Conservation (phyloP, 805 yeast species). For the Starmerella potacharoeniae region DNA sequence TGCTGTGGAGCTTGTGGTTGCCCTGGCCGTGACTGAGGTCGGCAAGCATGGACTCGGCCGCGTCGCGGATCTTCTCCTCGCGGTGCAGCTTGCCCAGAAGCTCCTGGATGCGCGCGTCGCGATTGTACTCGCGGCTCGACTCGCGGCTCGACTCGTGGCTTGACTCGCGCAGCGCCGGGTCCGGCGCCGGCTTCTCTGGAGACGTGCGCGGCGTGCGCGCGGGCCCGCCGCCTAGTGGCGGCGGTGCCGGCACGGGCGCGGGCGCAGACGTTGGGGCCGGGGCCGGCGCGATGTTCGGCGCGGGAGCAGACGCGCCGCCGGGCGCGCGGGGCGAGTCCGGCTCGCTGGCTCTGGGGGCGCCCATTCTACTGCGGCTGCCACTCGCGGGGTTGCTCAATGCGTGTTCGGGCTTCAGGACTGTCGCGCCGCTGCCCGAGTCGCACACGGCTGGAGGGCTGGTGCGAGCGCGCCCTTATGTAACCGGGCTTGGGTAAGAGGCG, state of each 20-base stretch:
- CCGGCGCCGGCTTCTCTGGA: conserved; percentile 3
- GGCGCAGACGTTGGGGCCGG: too few relatives aligned
- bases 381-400: background rate
- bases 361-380: background rate
- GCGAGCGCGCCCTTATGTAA: conserved; percentile 1
- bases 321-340: conserved; percentile 4
- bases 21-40: conserved; percentile 21
- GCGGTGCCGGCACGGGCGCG: background rate
- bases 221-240: background rate
- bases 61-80: conserved; percentile 30
- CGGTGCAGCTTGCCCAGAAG: conserved; percentile 28
- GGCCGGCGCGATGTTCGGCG: too few relatives aligned
- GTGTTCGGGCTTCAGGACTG: background rate
- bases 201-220: conserved; percentile 1
- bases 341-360: background rate
- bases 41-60: conserved; percentile 30
- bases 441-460: background rate
- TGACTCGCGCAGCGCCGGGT: background rate
- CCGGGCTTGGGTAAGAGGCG: background rate
- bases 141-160: conserved; percentile 3
- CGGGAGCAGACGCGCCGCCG: too few relatives aligned
- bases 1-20: conserved; percentile 4
- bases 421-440: background rate
- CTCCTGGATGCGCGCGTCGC: conserved; percentile 11
- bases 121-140: conserved; percentile 1